Evolutionary conservation across 2,329 filamentous ascomycete genomes (phyloP), one percentile per base, ranked within the genome.

Genomic region (Parafenestella ontariensis): DNA sequence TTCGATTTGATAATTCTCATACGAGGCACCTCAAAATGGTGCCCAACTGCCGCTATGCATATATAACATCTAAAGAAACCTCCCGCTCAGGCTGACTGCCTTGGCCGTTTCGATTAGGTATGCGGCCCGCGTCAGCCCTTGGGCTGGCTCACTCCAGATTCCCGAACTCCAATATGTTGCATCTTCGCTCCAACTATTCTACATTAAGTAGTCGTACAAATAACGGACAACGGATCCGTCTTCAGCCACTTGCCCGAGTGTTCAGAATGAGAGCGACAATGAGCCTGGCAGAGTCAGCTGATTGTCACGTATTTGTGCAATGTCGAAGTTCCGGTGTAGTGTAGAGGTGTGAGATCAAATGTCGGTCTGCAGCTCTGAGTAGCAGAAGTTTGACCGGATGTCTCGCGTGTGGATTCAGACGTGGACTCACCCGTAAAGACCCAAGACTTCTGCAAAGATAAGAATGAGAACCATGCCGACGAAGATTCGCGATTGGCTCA

Each of bases 381-480:
- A 40, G 15, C 33, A 28, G 11, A 39, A 3, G 45, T 9, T 39
- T 47, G 33, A 39, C 36, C 15, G 33, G 3, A n/a, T 33, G 17
- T 36, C 43, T 46, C 29, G 31, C 45, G 15, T 1, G 26, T 15
- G 10, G 5, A 10, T 23, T n/a, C 3, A 11, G 13, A 23, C 37
- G 20, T 17, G 21, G 28, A 58, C 89, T 65, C 83, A 96, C 92
- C 95, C 95, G 72, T 99, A 99, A 28, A 99, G 88, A 76, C 95
- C 95, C 74, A 99, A 76, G 17, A 99, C 95, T 83, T 99, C 95
- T 52, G 92, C 95, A 75, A 99, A 99, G 85, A 99, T 99, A 61
- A 98, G 85, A 66, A 98, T 98, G 69, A 99, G 81, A 42, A 99
- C 94, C 95, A 98, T 98, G 77, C 95, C 95, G 45, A 99, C 95